Conservation (phyloP, 352 stramenopile genomes). For the Aphanomyces euteiches region DNA sequence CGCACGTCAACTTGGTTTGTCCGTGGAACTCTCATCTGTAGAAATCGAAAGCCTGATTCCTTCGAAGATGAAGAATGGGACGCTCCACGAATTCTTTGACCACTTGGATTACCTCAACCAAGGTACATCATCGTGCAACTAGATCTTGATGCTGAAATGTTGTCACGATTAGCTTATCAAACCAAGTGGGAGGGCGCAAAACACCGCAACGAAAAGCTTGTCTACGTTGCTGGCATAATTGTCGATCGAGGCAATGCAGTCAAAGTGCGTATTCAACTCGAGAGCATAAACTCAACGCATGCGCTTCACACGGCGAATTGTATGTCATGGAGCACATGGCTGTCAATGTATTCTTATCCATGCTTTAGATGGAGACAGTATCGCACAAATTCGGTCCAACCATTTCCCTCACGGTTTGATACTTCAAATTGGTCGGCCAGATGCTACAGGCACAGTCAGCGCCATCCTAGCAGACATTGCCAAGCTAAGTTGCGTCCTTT, state of each 20-base stretch:
- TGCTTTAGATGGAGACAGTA: slow-evolving; percentile 21
- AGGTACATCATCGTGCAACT: slow-evolving; percentile 6
- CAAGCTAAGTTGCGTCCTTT: slow-evolving; percentile 19
- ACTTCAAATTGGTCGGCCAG: background rate
- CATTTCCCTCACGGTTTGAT: slow-evolving; percentile 19
- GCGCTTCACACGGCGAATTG: no score
- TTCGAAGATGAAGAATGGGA: background rate
- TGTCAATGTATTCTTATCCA: no score
- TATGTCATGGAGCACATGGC: no score
- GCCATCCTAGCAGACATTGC: slow-evolving; percentile 29
- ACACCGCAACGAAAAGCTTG: background rate
- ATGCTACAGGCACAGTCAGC: slow-evolving; percentile 22
- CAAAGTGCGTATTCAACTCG: no score
- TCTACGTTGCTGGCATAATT: background rate
- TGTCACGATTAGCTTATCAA: no score
- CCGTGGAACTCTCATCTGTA: background rate
- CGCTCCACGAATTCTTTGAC: slow-evolving; percentile 4
- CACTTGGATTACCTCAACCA: background rate
- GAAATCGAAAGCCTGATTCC: slow-evolving; percentile 7
- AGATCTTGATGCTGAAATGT: background rate
- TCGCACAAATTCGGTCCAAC: slow-evolving; percentile 4
- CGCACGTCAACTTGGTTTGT: slow-evolving; percentile 4
- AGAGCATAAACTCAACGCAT: no score
- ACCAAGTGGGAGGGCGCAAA: no score
- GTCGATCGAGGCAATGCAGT: background rate